phyloP scores from a whole-genome alignment of 306 rosid species.

The Medicago arabica region DNA sequence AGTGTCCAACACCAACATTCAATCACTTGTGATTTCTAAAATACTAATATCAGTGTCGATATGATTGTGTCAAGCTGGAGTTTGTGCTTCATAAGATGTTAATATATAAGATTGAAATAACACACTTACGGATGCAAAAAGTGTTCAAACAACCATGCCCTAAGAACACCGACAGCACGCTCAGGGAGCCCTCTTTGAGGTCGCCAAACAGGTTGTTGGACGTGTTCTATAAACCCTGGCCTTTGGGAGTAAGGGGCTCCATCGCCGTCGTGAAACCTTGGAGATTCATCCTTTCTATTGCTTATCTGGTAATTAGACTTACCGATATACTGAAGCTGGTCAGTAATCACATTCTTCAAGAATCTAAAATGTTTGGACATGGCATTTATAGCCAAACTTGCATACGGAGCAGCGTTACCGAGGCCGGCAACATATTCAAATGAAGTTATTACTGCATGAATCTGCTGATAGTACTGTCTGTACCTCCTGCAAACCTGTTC shows the following conservation, averaged over 20 bases:
- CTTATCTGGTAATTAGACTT: slow-evolving; percentile 47
- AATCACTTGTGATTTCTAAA: not conserved
- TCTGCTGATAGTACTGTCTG: slow-evolving; percentile 85
- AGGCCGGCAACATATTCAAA: slow-evolving; percentile 70
- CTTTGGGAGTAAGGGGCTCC: slow-evolving; percentile 54
- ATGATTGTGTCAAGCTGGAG: not conserved
- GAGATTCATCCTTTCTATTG: slow-evolving; percentile 57
- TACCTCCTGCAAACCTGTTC: slow-evolving; percentile 78
- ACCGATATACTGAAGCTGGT: slow-evolving; percentile 67
- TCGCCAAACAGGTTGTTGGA: slow-evolving; percentile 77
- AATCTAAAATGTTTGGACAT: slow-evolving; percentile 80
- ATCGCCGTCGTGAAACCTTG: slow-evolving; percentile 43
- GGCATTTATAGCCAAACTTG: slow-evolving; percentile 77
- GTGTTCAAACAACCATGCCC: slow-evolving; percentile 91
- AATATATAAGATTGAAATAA: not conserved
- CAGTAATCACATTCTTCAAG: slow-evolving; percentile 75
- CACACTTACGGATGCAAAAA: slow-evolving; percentile 86
- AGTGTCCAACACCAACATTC: not conserved
- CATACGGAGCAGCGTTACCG: slow-evolving; percentile 82
- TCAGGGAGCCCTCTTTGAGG: slow-evolving; percentile 95
- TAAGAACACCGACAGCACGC: slow-evolving; percentile 75
- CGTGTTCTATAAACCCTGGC: slow-evolving; percentile 66
- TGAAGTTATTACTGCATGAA: slow-evolving; percentile 71
- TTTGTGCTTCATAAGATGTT: not conserved
- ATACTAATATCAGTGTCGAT: not conserved